A percentile compares a stretch with the other conserved stretches of the same genome.
These are phyloP conservation scores for Tulasnella sp. DNA, from an alignment of 768 basidiomycete species.

Conservation along the genomic window DNA sequence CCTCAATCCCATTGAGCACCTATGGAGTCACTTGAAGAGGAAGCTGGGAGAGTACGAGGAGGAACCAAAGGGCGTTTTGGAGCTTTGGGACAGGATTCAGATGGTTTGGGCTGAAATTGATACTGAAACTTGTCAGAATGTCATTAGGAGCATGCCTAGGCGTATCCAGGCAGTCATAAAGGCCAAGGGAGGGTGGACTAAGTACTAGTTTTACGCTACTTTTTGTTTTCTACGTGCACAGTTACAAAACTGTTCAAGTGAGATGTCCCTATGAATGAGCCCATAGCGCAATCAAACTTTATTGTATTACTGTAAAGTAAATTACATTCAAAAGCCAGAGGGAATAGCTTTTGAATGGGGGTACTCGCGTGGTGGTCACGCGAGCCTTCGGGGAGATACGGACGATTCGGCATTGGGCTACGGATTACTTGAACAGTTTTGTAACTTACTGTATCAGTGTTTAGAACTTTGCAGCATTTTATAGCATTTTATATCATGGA, in stretches of 20 bases:
- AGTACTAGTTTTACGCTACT: not conserved
- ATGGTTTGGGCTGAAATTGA: slow-evolving; percentile 7
- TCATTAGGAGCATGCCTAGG: slow-evolving; percentile 20
- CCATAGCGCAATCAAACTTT: not conserved
- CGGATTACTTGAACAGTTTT: too few species aligned
- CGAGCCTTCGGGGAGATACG: too few species aligned
- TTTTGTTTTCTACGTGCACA: not conserved
- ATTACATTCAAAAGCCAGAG: too few species aligned
- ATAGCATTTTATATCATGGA: too few species aligned
- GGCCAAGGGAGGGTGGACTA: slow-evolving; percentile 23
- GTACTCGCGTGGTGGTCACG: too few species aligned
- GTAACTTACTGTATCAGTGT: too few species aligned
- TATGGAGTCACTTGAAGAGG: slow-evolving; percentile 21
- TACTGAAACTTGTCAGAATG: not conserved
- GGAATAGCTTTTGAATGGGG: too few species aligned
- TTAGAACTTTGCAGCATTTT: too few species aligned
- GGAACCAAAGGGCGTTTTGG: not conserved
- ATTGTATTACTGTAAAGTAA: not conserved
- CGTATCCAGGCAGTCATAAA: slow-evolving; percentile 10
- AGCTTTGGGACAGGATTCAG: slow-evolving; percentile 16
- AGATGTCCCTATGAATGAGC: not conserved
- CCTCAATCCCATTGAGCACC: slow-evolving; percentile 26
- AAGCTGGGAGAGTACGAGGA: not conserved
- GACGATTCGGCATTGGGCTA: too few species aligned
- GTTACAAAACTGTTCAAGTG: too few species aligned